phyloP scores from a whole-genome alignment of 768 basidiomycete genomes.

The Naematelia encephala region DNA sequence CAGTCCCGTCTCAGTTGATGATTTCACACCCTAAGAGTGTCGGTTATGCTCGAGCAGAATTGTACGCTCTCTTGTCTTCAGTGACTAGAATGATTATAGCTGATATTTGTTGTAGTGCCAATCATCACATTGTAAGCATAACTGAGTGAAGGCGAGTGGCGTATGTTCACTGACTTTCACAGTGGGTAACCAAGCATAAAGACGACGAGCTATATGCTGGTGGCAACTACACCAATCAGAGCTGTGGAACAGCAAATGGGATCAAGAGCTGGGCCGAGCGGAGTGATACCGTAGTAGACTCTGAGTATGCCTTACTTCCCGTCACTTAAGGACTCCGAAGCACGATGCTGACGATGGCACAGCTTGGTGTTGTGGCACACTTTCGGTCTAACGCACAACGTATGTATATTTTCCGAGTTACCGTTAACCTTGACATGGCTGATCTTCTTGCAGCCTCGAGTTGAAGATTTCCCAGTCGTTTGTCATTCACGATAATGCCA shows the following conservation, averaged over 20 bases:
- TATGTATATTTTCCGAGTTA: neutral
- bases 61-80: neutral
- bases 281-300: constrained; percentile 31
- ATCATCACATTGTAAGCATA: neutral
- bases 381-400: constrained; percentile 44
- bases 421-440: neutral
- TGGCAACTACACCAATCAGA: constrained; percentile 41
- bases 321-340: too few relatives aligned
- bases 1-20: constrained; percentile 34
- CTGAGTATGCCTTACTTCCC: constrained; percentile 3
- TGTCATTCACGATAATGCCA: constrained; percentile 2
- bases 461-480: constrained; percentile 45
- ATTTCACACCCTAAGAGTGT: constrained; percentile 29
- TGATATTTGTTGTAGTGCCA: neutral
- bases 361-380: constrained; percentile 44
- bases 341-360: neutral
- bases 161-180: neutral
- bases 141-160: neutral
- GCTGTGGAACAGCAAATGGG: constrained; percentile 32
- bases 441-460: constrained; percentile 14
- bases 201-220: constrained; percentile 41
- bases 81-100: neutral
- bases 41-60: constrained; percentile 2
- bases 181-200: constrained; percentile 17
- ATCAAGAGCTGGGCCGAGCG: constrained; percentile 33